These are phyloP conservation scores for Globisporangium barbulae DNA, from an alignment of 352 stramenopile genomes.

Conservation along the genomic window DNA sequence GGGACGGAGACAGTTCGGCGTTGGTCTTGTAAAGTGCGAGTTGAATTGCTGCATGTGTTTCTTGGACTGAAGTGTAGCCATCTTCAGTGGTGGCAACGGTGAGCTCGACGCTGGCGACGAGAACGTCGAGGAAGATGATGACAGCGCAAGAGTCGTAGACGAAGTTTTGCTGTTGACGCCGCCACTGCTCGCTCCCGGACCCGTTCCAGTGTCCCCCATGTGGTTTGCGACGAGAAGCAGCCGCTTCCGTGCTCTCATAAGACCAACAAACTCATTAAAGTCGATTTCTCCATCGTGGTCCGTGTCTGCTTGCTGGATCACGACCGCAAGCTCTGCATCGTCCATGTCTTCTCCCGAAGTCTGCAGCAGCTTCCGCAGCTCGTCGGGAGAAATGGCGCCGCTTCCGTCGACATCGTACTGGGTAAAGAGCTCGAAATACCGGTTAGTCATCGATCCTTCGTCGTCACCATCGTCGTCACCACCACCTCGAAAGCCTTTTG, in stretches of 20 bases:
- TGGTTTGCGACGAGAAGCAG: conserved; percentile 65
- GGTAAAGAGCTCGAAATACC: conserved; percentile 62
- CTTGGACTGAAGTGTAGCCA: conserved; percentile 42
- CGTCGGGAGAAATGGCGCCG: conserved; percentile 65
- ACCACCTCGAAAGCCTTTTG: conserved; percentile 11
- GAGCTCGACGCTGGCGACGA: conserved; percentile 16
- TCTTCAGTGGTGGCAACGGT: conserved; percentile 56
- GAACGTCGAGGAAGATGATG: conserved; percentile 1
- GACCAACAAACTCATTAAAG: conserved; percentile 71
- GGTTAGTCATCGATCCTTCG: conserved; percentile 30
- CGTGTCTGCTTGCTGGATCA: conserved; percentile 65
- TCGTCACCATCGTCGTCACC: conserved; percentile 13
- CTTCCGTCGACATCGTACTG: conserved; percentile 79
- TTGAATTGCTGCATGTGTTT: conserved; percentile 45
- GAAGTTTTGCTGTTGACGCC: conserved; percentile 9
- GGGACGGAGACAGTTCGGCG: conserved; percentile 53
- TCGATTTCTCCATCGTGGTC: conserved; percentile 77
- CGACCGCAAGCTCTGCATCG: conserved; percentile 57
- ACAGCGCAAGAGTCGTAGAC: background rate
- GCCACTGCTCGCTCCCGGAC: conserved; percentile 12
- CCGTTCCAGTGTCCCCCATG: conserved; percentile 49
- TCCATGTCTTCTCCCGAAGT: conserved; percentile 74
- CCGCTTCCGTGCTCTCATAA: conserved; percentile 79
- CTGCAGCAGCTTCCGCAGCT: conserved; percentile 55
- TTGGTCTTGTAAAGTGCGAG: conserved; percentile 42